Conservation (phyloP, 169 alveolate genomes). For the Eimeria maxima region DNA sequence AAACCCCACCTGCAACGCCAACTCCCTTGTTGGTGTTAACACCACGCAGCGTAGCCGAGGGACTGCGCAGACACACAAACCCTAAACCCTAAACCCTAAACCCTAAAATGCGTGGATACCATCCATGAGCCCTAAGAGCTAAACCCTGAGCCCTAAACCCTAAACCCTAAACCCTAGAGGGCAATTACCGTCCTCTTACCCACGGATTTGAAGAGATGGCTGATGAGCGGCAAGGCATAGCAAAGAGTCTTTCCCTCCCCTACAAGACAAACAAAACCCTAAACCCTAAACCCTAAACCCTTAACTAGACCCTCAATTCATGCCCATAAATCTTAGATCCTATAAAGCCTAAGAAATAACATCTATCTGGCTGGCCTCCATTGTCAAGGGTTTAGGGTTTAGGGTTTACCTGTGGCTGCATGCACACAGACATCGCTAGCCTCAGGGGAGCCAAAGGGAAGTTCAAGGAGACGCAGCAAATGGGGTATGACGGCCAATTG, state of each 20-base stretch:
- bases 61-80: too few relatives aligned
- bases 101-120: neutral
- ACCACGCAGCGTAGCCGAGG: too few relatives aligned
- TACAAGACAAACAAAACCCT: neutral
- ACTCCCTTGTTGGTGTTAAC: too few relatives aligned
- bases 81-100: constrained; percentile 1
- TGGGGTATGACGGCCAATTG: too few relatives aligned
- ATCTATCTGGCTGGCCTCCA: neutral
- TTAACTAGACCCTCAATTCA: neutral
- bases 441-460: too few relatives aligned
- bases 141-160: constrained; percentile 1
- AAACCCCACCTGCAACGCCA: too few relatives aligned
- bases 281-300: neutral
- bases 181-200: constrained; percentile 20
- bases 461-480: too few relatives aligned
- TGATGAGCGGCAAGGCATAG: constrained; percentile 82
- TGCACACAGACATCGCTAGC: too few relatives aligned
- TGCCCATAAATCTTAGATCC: neutral
- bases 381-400: too few relatives aligned
- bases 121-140: neutral
- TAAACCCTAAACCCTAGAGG: neutral
- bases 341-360: neutral
- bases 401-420: too few relatives aligned
- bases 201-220: constrained; percentile 20
- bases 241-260: constrained; percentile 84